Base-by-base conservation (phyloP, 148 eudicot species). In the Limonium bicolor region DNA sequence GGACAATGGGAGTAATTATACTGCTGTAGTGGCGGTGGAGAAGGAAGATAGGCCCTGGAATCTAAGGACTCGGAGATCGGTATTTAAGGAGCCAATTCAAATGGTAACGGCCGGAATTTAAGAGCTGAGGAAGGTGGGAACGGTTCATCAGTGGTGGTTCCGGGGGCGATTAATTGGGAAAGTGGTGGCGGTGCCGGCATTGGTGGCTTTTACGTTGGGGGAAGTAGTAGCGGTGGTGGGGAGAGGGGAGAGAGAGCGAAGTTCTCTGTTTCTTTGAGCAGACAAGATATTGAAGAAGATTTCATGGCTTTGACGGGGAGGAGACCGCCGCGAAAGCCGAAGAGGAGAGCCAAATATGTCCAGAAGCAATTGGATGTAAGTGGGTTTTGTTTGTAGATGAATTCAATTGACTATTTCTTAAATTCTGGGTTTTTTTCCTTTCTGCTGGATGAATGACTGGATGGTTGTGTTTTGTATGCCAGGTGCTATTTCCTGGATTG, bases 21-120 rank as follows among this genome's bases (percentile, higher is more conserved):
- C n/a, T n/a, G n/a, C n/a, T n/a, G n/a, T 28, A 28, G 48, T 40
- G 53, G 56, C 15, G 13, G 44, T 5, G 51, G 50, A 15, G 6
- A 53, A 27, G n/a, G 62, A 66, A 14, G 14, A 27, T 11, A 34
- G 70, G 30, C 84, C 72, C 45, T 78, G 88, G 96, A 86, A 77
- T 54, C 59, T 86, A 44, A 46, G 95, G 54, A 74, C 68, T 11
- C 46, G 86, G n/a, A 38, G 95, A 26, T 75, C 80, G n/a, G 70
- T 68, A 38, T 74, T 63, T 16, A 66, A 54, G 41, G 70, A 49
- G 40, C 72, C 48, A 20, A 32, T 2, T 41, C 24, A 0, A 33
- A 13, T 16, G 17, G 17, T 27, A 29, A 40, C 41, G 66, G 43
- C 21, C 50, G 44, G 8, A 20, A 26, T 48, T 29, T 71, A 61